Conservation (phyloP, 768 basidiomycete species). For the Trametopsis cervina region DNA sequence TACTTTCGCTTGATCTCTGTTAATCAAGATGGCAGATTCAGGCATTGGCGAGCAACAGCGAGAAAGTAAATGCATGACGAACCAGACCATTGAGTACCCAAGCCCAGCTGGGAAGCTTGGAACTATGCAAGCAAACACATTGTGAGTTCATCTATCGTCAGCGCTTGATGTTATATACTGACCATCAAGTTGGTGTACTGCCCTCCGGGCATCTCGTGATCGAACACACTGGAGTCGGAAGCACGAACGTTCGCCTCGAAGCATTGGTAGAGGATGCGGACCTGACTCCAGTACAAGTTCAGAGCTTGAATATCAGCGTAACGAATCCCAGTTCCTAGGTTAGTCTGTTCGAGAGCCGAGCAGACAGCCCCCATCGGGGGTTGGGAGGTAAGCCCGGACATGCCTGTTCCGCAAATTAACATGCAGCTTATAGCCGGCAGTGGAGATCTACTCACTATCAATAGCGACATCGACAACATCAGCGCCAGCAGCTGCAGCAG, state of each 20-base stretch:
- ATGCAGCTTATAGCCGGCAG: conserved; percentile 5
- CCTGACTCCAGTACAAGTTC: conserved; percentile 97
- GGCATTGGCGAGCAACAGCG: too few relatives aligned
- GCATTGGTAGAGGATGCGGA: conserved; percentile 89
- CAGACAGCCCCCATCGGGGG: conserved; percentile 98
- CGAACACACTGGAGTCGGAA: conserved; percentile 96
- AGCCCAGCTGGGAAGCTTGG: conserved; percentile 96
- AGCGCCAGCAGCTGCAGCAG: conserved; percentile 92
- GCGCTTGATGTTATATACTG: conserved; percentile 21
- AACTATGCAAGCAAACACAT: conserved; percentile 46
- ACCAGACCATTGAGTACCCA: conserved; percentile 95
- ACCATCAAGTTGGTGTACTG: conserved; percentile 95
- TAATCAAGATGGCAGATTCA: too few relatives aligned
- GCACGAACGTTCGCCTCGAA: conserved; percentile 98
- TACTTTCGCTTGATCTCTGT: conserved; percentile 97
- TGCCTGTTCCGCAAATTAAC: too few relatives aligned
- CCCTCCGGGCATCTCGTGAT: conserved; percentile 99
- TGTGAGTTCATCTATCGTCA: background rate
- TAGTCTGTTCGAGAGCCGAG: conserved; percentile 91
- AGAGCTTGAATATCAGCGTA: conserved; percentile 96
- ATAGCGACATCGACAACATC: conserved; percentile 98
- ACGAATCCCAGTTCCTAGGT: conserved; percentile 90
- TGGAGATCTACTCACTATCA: conserved; percentile 89
- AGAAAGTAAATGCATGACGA: conserved; percentile 12
- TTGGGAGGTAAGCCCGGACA: conserved; percentile 98